Conservation (phyloP, 2,329 filamentous ascomycete genomes). For the Pseudogymnoascus sp. region DNA sequence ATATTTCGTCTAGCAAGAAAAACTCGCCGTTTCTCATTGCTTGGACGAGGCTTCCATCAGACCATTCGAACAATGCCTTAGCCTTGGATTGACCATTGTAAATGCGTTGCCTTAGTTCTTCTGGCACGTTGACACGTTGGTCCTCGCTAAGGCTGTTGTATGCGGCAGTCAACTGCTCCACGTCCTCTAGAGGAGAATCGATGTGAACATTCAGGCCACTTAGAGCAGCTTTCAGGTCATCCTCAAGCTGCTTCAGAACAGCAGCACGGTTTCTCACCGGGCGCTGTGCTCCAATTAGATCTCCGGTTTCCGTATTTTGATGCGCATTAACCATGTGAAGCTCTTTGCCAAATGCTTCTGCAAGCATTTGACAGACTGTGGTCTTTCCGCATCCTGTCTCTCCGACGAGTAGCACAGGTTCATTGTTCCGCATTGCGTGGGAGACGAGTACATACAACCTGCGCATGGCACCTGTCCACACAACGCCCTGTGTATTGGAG, state of each 20-base stretch:
- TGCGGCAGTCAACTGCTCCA: slow-evolving; percentile 45
- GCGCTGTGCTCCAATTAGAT: slow-evolving; percentile 90
- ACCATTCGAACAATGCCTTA: slow-evolving; percentile 92
- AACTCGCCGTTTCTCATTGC: slow-evolving; percentile 86
- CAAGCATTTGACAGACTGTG: slow-evolving; percentile 86
- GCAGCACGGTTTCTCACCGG: slow-evolving; percentile 78
- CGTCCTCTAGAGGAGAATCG: slow-evolving; percentile 51
- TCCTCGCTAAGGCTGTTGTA: slow-evolving; percentile 40
- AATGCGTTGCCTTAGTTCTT: slow-evolving; percentile 33
- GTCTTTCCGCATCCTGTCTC: slow-evolving; percentile 98
- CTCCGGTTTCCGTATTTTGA: slow-evolving; percentile 95
- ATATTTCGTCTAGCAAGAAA: slow-evolving; percentile 96
- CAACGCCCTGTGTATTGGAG: slow-evolving; percentile 56
- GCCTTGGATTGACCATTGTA: slow-evolving; percentile 49
- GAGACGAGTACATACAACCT: slow-evolving; percentile 85
- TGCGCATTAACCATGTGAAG: slow-evolving; percentile 93
- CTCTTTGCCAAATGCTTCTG: slow-evolving; percentile 67
- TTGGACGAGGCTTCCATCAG: slow-evolving; percentile 84
- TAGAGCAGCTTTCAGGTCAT: slow-evolving; percentile 49
- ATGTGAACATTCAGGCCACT: slow-evolving; percentile 33
- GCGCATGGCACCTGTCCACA: slow-evolving; percentile 95
- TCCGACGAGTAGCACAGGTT: slow-evolving; percentile 88
- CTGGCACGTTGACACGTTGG: slow-evolving; percentile 29
- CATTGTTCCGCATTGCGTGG: slow-evolving; percentile 77
- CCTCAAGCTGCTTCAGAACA: slow-evolving; percentile 57